A percentile compares a stretch with the other conserved stretches of the same genome.
phyloP scores from a whole-genome alignment of 495 filamentous ascomycete species.

The Letharia lupina region DNA sequence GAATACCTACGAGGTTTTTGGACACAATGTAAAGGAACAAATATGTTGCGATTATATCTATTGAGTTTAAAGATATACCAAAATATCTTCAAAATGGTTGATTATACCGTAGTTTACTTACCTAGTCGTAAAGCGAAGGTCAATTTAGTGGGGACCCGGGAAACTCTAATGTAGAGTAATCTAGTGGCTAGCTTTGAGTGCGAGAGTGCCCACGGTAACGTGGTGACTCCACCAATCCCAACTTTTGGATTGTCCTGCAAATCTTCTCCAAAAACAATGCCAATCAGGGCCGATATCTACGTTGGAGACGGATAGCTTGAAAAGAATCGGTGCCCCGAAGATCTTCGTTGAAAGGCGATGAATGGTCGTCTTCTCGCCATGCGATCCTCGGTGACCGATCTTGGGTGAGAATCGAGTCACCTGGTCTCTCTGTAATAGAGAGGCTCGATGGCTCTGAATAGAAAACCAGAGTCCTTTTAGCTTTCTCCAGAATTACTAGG shows the following conservation, averaged over 20 bases:
- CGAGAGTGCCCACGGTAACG: no score
- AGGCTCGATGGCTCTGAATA: neutral
- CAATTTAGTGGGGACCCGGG: no score
- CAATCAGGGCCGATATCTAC: neutral
- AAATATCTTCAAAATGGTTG: no score
- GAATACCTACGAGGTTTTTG: no score
- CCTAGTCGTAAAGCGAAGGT: no score
- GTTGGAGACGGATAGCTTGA: neutral
- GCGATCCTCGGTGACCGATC: slow-evolving; percentile 5
- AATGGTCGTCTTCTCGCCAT: neutral
- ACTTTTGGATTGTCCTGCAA: neutral
- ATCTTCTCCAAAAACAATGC: neutral
- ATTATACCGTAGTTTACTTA: no score
- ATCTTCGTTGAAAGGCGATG: neutral
- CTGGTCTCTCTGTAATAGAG: neutral
- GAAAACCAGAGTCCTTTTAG: neutral
- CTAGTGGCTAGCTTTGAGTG: no score
- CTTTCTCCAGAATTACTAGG: neutral
- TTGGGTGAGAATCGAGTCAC: neutral
- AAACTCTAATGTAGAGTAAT: no score
- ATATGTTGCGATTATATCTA: no score
- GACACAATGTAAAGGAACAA: no score
- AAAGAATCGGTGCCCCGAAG: neutral
- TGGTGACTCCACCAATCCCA: no score
- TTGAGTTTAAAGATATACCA: no score